These are phyloP conservation scores for Mycena sp. DNA, from an alignment of 1,284 basidiomycete genomes.

Conservation along the genomic window DNA sequence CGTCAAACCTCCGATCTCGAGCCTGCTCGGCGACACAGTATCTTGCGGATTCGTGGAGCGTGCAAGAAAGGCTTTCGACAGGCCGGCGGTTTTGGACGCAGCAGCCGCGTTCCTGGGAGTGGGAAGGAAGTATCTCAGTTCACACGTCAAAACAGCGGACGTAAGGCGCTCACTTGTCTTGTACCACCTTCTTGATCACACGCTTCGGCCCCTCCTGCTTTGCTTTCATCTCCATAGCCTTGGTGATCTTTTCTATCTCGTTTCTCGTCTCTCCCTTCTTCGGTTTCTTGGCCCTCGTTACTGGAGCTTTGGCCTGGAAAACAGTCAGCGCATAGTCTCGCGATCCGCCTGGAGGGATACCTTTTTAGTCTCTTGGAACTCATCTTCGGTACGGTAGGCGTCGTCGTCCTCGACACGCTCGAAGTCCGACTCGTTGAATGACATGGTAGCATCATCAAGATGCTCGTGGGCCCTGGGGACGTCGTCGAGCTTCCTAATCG, in stretches of 20 bases:
- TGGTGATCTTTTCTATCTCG: background rate
- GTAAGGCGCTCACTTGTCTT: constrained; percentile 11
- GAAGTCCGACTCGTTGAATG: background rate
- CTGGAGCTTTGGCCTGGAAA: too few relatives aligned
- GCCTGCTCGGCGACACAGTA: background rate
- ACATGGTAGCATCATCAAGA: too few relatives aligned
- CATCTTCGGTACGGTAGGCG: background rate
- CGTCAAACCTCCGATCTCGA: background rate
- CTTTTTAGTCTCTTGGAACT: background rate
- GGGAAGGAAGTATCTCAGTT: background rate
- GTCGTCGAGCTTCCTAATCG: background rate
- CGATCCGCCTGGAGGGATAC: background rate
- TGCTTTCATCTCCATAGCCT: background rate
- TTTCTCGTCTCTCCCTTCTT: constrained; percentile 12
- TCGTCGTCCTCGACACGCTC: constrained; percentile 5
- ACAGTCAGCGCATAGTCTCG: too few relatives aligned
- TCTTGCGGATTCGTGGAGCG: background rate
- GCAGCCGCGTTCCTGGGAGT: constrained; percentile 15
- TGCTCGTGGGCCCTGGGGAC: too few relatives aligned
- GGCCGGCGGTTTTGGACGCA: constrained; percentile 11
- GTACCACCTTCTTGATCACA: constrained; percentile 2
- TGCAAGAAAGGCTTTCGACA: constrained; percentile 6
- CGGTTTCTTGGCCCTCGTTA: background rate
- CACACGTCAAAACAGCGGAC: constrained; percentile 10
- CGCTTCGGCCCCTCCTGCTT: background rate